A percentile compares a stretch with the other conserved stretches of the same genome.
These are phyloP conservation scores for Coprinopsis sp. DNA, from an alignment of 768 basidiomycete species.

Conservation along the genomic window DNA sequence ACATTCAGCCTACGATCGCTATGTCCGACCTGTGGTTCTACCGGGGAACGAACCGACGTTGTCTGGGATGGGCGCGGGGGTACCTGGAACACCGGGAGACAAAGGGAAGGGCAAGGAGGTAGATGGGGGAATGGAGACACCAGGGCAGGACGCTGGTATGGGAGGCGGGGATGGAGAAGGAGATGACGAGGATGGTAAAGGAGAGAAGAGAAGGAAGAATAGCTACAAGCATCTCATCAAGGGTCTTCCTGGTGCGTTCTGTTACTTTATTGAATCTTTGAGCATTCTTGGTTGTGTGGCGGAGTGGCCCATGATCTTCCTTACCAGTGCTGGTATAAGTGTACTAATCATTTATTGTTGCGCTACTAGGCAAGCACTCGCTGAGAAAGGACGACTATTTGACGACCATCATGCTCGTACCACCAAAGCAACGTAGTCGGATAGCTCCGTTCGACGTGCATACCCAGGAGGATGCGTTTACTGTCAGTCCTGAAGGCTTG, in stretches of 20 bases:
- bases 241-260: constrained; percentile 59
- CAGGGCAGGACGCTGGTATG: constrained; percentile 26
- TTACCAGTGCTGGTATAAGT: not conserved
- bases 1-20: constrained; percentile 72
- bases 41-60: constrained; percentile 1
- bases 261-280: constrained; percentile 3
- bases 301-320: constrained; percentile 5
- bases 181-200: constrained; percentile 52
- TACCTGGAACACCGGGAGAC: constrained; percentile 23
- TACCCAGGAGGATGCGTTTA: constrained; percentile 71
- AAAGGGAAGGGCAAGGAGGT: constrained; percentile 51
- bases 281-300: constrained; percentile 5
- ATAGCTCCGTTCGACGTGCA: constrained; percentile 60
- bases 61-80: constrained; percentile 9
- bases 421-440: constrained; percentile 64
- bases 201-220: constrained; percentile 72
- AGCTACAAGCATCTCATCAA: constrained; percentile 75
- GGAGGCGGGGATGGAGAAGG: constrained; percentile 35
- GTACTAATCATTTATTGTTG: constrained; percentile 5
- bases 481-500: constrained; percentile 65
- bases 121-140: constrained; percentile 19
- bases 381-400: constrained; percentile 77
- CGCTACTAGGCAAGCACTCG: constrained; percentile 62
- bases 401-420: constrained; percentile 57
- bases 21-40: constrained; percentile 54